Evolutionary conservation across 2,329 filamentous ascomycete species (phyloP), one percentile per base, ranked within the genome.

Genomic region (Calonectria honghensis): DNA sequence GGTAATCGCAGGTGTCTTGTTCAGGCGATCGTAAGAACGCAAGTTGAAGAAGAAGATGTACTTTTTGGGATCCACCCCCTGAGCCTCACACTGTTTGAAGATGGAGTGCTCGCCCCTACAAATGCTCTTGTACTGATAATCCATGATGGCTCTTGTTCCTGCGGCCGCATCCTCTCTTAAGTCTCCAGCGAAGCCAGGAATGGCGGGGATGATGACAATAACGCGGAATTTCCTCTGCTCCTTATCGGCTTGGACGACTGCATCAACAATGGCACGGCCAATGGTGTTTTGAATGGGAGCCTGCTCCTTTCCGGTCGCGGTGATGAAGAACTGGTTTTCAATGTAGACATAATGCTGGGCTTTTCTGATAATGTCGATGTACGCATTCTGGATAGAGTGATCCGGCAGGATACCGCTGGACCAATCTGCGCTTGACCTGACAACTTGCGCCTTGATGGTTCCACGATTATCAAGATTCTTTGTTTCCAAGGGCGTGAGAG

Each of bases 321-420:
- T 97, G 82, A 97, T 98, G 89, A 98, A 99, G 87, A 98, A 98
- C 81, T 99, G 97, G 81, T 98, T 98, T 84, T 99, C 97, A 75
- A 99, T 98, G 86, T 98, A 99, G 31, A 99, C 94, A 79, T 92
- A 98, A 83, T 98, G 96, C 85, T 98, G 88, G 0, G 96, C 96
- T 67, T 95, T 95, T 66, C 93, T 89, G 80, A 98, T 98, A 37
- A 97, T 87, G 76, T 98, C 95, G 73, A 89, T 89, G 83, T 98
- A 98, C 0, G 96, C 95, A 79, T 95, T 97, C 79, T 97, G 95
- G 73, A 98, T 98, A 65, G 93, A 96, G 79, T 95, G 93, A 75
- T 98, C 96, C 0, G 89, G 92, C 52, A 98, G 85, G 74, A 98
- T 97, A 4, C 96, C 96, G 82, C 94, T 97, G 20, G 95, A 98